These are phyloP conservation scores for Phytophthora boehmeriae DNA, from an alignment of 352 stramenopile species.

Conservation along the genomic window DNA sequence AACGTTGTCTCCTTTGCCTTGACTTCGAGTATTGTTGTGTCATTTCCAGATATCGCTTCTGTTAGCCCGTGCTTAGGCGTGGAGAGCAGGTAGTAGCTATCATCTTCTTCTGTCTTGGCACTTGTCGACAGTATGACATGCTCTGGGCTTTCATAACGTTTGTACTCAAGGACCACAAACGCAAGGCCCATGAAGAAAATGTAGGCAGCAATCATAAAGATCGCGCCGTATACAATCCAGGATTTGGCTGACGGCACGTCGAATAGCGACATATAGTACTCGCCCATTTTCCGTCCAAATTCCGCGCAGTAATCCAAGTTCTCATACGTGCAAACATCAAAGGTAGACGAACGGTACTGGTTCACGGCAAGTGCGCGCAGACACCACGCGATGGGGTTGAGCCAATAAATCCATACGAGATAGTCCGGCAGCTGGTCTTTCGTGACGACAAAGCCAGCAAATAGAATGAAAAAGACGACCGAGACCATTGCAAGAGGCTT, in stretches of 20 bases:
- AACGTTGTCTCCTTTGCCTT: constrained; percentile 20
- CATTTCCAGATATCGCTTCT: no score
- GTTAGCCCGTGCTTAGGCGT: no score
- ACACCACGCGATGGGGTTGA: constrained; percentile 55
- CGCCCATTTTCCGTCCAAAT: constrained; percentile 34
- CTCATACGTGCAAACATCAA: constrained; percentile 33
- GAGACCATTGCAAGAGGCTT: constrained; percentile 45
- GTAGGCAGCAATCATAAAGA: constrained; percentile 25
- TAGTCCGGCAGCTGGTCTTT: constrained; percentile 44
- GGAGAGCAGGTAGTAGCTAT: no score
- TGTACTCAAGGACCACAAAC: constrained; percentile 37
- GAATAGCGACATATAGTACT: constrained; percentile 36
- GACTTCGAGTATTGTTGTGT: no score
- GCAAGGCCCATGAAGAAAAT: constrained; percentile 30
- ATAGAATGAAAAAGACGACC: constrained; percentile 46
- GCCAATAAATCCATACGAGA: constrained; percentile 64
- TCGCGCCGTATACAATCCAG: constrained; percentile 32
- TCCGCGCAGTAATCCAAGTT: constrained; percentile 31
- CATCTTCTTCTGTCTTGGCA: no score
- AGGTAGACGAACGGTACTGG: constrained; percentile 37
- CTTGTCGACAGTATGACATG: no score
- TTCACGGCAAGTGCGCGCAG: constrained; percentile 39
- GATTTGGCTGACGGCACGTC: constrained; percentile 32
- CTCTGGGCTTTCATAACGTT: constrained; percentile 41
- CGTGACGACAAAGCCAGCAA: constrained; percentile 52